These are phyloP conservation scores for Kwoniella europaea DNA, from an alignment of 768 basidiomycete species.

Conservation along the genomic window DNA sequence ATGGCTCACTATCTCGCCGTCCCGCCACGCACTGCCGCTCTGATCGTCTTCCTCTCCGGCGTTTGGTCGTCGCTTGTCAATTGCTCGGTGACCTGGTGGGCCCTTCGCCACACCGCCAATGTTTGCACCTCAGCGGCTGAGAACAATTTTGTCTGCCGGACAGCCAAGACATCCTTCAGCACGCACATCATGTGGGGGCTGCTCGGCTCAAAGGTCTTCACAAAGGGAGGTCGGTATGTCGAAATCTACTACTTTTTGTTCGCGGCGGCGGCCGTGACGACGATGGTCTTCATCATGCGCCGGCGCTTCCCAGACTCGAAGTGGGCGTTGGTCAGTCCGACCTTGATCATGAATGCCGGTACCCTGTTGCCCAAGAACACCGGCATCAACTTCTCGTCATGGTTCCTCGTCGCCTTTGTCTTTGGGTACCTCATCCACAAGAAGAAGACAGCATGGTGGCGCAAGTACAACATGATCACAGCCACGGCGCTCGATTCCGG, in stretches of 20 bases:
- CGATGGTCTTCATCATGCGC: background rate
- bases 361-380: background rate
- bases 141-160: background rate
- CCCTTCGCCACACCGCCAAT: background rate
- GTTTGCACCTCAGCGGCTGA: background rate
- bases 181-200: background rate
- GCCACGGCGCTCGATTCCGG: background rate
- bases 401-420: background rate
- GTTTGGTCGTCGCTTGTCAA: background rate
- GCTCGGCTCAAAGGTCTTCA: background rate
- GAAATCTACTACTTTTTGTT: constrained; percentile 5
- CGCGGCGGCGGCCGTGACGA: background rate
- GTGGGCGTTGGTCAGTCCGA: background rate
- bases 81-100: background rate
- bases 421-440: constrained; percentile 2
- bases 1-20: background rate
- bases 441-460: constrained; percentile 1
- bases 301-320: background rate
- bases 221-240: background rate
- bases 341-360: background rate
- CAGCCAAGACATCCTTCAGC: background rate
- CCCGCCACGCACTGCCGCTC: background rate
- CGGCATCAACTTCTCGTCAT: constrained; percentile 3
- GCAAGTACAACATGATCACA: constrained; percentile 1
- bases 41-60: background rate